These are phyloP conservation scores for Fusarium metavorans DNA, from an alignment of 2,329 filamentous ascomycete genomes.

Conservation along the genomic window DNA sequence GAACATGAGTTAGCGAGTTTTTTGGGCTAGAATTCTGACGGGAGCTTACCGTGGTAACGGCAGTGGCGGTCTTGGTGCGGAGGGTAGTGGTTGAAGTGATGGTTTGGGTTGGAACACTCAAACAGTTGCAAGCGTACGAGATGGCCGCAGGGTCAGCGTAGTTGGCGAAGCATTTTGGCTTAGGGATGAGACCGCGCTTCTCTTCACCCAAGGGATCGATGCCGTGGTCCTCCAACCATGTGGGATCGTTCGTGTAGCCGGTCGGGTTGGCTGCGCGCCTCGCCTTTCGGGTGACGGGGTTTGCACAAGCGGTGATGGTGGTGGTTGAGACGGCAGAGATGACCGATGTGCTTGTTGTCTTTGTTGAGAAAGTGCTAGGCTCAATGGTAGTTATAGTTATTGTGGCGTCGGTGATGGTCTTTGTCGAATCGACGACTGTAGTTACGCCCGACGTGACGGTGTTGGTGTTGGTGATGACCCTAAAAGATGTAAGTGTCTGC, in stretches of 20 bases:
- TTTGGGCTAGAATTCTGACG: background rate
- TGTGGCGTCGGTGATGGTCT: background rate
- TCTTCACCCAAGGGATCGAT: background rate
- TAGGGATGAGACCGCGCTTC: background rate
- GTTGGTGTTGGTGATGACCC: background rate
- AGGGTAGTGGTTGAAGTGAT: background rate
- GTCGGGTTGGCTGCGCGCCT: background rate
- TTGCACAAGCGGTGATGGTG: background rate
- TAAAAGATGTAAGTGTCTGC: background rate
- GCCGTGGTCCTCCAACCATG: background rate
- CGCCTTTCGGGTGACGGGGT: background rate
- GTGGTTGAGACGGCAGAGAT: background rate
- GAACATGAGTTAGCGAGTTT: background rate
- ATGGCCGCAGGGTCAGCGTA: background rate
- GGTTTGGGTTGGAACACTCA: background rate
- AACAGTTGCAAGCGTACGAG: background rate
- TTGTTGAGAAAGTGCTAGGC: background rate
- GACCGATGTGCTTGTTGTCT: background rate
- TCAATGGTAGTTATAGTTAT: background rate
- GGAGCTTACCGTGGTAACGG: background rate
- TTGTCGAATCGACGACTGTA: background rate
- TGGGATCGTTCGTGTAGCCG: background rate
- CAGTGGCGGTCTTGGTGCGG: background rate
- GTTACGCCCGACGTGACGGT: background rate
- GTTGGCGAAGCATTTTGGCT: background rate